Evolutionary conservation across 2,329 filamentous ascomycete species (phyloP).

Genomic region (Akanthomyces lecanii): DNA sequence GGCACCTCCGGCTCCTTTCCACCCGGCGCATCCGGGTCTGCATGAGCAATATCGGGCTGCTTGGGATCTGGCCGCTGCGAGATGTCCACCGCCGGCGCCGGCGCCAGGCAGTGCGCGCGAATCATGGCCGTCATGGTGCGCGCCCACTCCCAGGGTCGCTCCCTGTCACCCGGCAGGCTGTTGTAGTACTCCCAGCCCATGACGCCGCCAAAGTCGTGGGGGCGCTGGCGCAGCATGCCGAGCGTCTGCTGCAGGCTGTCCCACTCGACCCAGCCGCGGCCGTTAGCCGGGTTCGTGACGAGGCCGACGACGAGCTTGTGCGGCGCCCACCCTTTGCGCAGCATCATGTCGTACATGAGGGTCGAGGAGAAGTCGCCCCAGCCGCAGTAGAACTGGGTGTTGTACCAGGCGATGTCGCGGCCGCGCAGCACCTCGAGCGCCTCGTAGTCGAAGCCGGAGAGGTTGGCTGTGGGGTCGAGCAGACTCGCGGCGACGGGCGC

Average conservation of each 20-base stretch:
- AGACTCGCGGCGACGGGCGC: constrained; percentile 76
- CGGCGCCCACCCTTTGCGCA: constrained; percentile 65
- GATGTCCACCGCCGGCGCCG: background rate
- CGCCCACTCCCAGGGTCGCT: constrained; percentile 74
- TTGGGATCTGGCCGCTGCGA: constrained; percentile 14
- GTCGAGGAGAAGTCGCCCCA: constrained; percentile 60
- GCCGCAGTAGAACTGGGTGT: constrained; percentile 88
- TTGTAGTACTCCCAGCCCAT: constrained; percentile 98
- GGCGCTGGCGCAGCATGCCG: constrained; percentile 40
- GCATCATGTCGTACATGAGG: constrained; percentile 46
- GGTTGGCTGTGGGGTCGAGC: constrained; percentile 50
- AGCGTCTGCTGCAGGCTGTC: constrained; percentile 45
- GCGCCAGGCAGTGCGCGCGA: constrained; percentile 28
- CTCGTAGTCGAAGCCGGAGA: constrained; percentile 80
- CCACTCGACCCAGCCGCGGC: constrained; percentile 48
- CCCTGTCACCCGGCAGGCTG: constrained; percentile 59
- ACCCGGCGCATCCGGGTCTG: constrained; percentile 23
- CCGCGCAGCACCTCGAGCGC: constrained; percentile 66
- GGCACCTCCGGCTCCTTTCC: constrained; percentile 28
- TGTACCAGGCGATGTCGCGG: constrained; percentile 74
- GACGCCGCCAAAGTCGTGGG: constrained; percentile 74
- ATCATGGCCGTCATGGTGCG: constrained; percentile 54
- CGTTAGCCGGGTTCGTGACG: constrained; percentile 74
- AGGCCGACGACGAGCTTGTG: constrained; percentile 74
- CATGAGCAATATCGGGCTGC: constrained; percentile 20